These are phyloP conservation scores for Zygoascus bituminiphila DNA, from an alignment of 805 yeast species.

Conservation along the genomic window DNA sequence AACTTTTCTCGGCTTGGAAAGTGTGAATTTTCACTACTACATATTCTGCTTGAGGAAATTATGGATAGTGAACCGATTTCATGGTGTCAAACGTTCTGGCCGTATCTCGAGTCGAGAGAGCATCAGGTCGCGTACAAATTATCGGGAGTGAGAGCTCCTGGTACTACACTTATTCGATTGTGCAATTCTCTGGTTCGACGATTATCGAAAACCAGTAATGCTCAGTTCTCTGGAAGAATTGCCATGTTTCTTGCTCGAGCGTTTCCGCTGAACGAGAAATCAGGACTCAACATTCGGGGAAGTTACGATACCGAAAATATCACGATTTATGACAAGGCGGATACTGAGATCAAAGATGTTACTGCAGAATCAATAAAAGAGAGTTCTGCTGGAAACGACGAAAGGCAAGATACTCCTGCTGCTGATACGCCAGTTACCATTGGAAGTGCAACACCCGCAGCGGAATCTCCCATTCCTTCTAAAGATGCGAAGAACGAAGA, in stretches of 20 bases:
- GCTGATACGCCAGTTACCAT: conserved; percentile 18
- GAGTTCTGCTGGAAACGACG: conserved; percentile 4
- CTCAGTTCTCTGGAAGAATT: conserved; percentile 29
- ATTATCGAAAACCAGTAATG: conserved; percentile 27
- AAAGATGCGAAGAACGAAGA: conserved; percentile 5
- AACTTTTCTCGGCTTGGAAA: conserved; percentile 6
- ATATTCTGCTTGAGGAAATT: conserved; percentile 27
- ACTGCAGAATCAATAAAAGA: neutral
- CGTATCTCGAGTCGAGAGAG: conserved; percentile 26
- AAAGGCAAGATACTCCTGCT: neutral
- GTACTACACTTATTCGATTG: conserved; percentile 28
- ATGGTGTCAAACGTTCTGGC: conserved; percentile 32
- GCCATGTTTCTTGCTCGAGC: conserved; percentile 29
- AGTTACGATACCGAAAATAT: conserved; percentile 28
- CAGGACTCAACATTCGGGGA: conserved; percentile 32
- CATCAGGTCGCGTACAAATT: conserved; percentile 18
- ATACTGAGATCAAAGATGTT: conserved; percentile 2
- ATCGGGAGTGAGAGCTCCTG: conserved; percentile 27
- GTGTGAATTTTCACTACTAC: conserved; percentile 18
- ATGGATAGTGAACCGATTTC: conserved; percentile 27
- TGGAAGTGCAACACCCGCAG: neutral
- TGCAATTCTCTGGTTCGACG: conserved; percentile 29
- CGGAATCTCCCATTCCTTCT: neutral
- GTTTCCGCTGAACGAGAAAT: conserved; percentile 29
- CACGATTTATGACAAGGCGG: conserved; percentile 18